These are phyloP conservation scores for Dysphania ambrosioides DNA, from an alignment of 148 eudicot genomes.

Conservation along the genomic window DNA sequence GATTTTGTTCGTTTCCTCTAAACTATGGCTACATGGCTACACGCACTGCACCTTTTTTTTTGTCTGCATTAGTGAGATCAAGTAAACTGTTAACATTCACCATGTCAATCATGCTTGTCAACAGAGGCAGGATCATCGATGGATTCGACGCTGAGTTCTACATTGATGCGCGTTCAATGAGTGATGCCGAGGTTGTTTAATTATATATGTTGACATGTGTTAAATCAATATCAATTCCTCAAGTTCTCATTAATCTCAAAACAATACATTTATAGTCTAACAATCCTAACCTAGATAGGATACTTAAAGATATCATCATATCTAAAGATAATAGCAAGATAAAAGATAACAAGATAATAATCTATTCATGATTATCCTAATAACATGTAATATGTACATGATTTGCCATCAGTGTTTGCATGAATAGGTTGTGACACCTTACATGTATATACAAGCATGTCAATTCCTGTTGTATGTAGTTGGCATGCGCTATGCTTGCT, in stretches of 20 bases:
- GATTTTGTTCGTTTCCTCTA: neutral
- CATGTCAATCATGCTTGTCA: slow-evolving; percentile 8
- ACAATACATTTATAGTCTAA: too few species aligned
- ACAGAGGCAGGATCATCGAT: slow-evolving; percentile 73
- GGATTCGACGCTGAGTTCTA: slow-evolving; percentile 65
- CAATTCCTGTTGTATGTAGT: neutral
- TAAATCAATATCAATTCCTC: too few species aligned
- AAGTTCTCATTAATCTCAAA: too few species aligned
- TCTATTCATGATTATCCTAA: too few species aligned
- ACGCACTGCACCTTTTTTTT: neutral
- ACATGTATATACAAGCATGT: slow-evolving; percentile 21
- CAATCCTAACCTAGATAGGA: too few species aligned
- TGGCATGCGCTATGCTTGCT: neutral
- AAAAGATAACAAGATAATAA: too few species aligned
- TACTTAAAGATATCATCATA: too few species aligned
- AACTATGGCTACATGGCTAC: neutral
- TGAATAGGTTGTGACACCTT: neutral
- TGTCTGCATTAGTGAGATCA: neutral
- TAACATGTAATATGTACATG: too few species aligned
- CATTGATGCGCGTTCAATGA: slow-evolving; percentile 55
- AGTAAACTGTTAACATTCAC: neutral
- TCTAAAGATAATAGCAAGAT: too few species aligned
- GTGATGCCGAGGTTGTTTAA: slow-evolving; percentile 64
- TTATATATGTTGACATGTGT: neutral
- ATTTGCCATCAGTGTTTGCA: slow-evolving; percentile 8